A percentile compares a stretch with the other conserved stretches of the same genome.
Conservation (phyloP, 1,284 basidiomycete species). For the Sphaerobolus stellatus region DNA sequence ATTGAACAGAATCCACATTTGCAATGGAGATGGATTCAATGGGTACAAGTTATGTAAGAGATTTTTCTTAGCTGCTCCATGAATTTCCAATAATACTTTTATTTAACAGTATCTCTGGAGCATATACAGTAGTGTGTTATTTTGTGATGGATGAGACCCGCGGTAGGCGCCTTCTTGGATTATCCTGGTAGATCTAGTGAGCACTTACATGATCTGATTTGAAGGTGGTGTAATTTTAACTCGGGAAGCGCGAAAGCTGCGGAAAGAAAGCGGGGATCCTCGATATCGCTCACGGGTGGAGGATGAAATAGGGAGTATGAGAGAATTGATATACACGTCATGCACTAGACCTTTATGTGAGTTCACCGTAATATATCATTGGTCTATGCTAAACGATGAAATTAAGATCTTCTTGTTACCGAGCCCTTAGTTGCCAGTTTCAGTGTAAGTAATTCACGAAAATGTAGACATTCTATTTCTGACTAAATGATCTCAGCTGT, state of each 20-base stretch:
- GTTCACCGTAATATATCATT: too few relatives aligned
- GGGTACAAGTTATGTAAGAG: slow-evolving; percentile 68
- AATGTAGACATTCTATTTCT: neutral
- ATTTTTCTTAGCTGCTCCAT: too few relatives aligned
- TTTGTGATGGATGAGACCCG: slow-evolving; percentile 35
- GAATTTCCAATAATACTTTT: neutral
- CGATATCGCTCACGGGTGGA: slow-evolving; percentile 64
- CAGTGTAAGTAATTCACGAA: slow-evolving; percentile 47
- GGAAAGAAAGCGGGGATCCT: slow-evolving; percentile 61
- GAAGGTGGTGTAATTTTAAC: slow-evolving; percentile 57
- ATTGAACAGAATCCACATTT: slow-evolving; percentile 61
- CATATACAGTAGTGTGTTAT: slow-evolving; percentile 27
- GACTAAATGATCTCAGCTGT: slow-evolving; percentile 45
- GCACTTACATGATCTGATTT: too few relatives aligned
- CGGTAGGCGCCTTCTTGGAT: slow-evolving; percentile 3
- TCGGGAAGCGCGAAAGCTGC: slow-evolving; percentile 54
- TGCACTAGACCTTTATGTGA: slow-evolving; percentile 68
- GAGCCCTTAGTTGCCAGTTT: slow-evolving; percentile 78
- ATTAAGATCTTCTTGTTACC: slow-evolving; percentile 66
- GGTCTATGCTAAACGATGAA: too few relatives aligned
- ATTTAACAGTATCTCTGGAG: slow-evolving; percentile 23
- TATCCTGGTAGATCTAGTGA: neutral
- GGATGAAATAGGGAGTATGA: slow-evolving; percentile 56
- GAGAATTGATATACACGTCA: slow-evolving; percentile 59
- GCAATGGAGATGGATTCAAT: slow-evolving; percentile 81